Evolutionary conservation across 2,329 filamentous ascomycete species (phyloP).

Genomic region (Colletotrichum viniferum): DNA sequence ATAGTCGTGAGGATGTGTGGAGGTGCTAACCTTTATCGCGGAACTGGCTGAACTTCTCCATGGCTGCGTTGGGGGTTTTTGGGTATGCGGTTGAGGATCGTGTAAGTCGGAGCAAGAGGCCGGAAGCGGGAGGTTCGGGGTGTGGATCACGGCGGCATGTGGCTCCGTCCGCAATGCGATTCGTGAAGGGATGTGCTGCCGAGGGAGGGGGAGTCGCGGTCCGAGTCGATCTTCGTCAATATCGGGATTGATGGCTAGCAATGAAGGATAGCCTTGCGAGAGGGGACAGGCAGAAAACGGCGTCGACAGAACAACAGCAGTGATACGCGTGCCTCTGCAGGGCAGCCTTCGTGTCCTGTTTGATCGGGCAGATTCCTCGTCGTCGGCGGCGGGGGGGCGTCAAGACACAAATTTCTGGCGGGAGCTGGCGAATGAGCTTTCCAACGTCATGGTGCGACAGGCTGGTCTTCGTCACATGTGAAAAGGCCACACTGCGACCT

Average conservation of each 20-base stretch:
- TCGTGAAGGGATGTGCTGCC: not conserved
- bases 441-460: constrained; percentile 16
- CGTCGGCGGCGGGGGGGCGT: not conserved
- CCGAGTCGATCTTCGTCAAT: not conserved
- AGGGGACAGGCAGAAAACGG: not conserved
- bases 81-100: not conserved
- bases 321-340: not conserved
- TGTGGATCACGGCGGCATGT: constrained; percentile 3
- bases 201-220: not conserved
- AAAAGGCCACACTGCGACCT: constrained; percentile 3
- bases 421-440: constrained; percentile 17
- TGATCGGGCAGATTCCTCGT: not conserved
- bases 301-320: not conserved
- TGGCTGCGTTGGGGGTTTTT: constrained; percentile 37
- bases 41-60: constrained; percentile 97
- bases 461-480: constrained; percentile 6
- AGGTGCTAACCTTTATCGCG: constrained; percentile 75
- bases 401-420: constrained; percentile 10
- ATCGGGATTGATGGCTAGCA: not conserved
- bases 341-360: not conserved
- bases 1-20: not conserved
- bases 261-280: not conserved
- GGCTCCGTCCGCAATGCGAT: not conserved
- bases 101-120: not conserved
- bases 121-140: not conserved